Evolutionary conservation across 208 protist genomes (phyloP), one percentile per base, ranked within the genome.

Genomic region (Crithidia brevicula): DNA sequence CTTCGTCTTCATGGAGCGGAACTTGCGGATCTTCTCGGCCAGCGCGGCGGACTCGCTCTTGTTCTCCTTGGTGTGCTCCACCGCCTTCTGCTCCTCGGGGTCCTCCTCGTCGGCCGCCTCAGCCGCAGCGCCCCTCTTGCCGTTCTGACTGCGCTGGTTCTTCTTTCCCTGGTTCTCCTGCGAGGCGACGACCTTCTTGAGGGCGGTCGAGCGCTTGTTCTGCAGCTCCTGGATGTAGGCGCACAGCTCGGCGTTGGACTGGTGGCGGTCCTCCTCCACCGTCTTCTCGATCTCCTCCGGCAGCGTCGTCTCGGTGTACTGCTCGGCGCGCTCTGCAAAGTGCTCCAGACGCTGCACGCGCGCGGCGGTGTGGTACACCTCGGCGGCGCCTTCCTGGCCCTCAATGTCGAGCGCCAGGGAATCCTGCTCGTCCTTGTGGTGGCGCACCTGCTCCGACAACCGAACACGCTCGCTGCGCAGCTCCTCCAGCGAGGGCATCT

Each of bases 381-480:
- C 74, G 11, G 73, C 49, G 8, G 64, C 72, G 11, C 66, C 76
- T 28, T 89, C 75, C 42, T 86, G 56, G 0, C 61, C 68, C 57
- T 93, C 85, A 20, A 93, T 78, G 58, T 93, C 82, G 23, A 86
- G 84, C 20, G 76, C 51, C 22, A 91, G 60, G 10, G 81, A 81
- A 65, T 92, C 85, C 63, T 88, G 84, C 71, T 91, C 84, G 57
- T 95, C 84, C 81, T 92, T 89, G 82, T 87, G 76, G 67, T 91
- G 82, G 51, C 77, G 86, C 40, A 89, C 77, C 59, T 84, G 63
- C 73, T 90, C 69, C 9, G 69, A 67, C 6, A 95, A 77, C 5
- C 69, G 67, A 46, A 77, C 61, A 5, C 86, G 84, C 72, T 90
- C 84, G 43, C 66, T 57, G 8, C 68, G 72, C 50, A 94, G 79